Base-by-base conservation (phyloP, 2,329 filamentous ascomycete species). In the Epichloe bromicola region DNA sequence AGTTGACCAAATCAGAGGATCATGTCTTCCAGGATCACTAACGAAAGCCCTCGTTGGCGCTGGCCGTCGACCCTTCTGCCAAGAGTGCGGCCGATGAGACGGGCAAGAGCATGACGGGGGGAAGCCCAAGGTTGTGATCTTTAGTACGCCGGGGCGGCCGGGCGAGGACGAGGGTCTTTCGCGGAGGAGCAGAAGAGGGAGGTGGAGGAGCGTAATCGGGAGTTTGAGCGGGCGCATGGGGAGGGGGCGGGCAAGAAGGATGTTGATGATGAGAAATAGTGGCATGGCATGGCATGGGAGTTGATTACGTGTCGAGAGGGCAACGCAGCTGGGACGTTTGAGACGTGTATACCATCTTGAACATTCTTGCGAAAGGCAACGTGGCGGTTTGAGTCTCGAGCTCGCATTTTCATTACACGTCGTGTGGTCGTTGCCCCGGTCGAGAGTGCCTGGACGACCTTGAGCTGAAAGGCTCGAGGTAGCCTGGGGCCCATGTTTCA, bases 131-230 rank as follows among this genome's bases (percentile, higher is more conserved):
- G 19, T 19, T 19, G 19, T 19, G 19, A 2, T 2, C 19, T 19
- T 19, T 19, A 19, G 19, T 19, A 19, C 19, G 19, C 19, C 19
- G 19, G 19, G 19, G 19, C 19, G 2, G 39, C 56, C 55, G 4
- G 50, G 46, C 2, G 46, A 58, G 12, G 49, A 48, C 1, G 56
- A 64, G 48, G 59, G 23, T n/a, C n/a, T n/a, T n/a, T n/a, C n/a
- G n/a, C n/a, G n/a, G n/a, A n/a, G n/a, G n/a, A n/a, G n/a, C n/a
- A n/a, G n/a, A n/a, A n/a, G n/a, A 10, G 66, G 42, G 78, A 82
- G 63, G 79, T 82, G 15, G 71, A 79, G 49, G 61, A 70, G 63
- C 79, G 83, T 59, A 83, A 83, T 53, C 55, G 54, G 55, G 76
- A 82, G 1, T 82, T 82, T 61, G 74, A 74, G 46, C 60, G 70